Evolutionary conservation across 306 rosid genomes (phyloP).

Genomic region (Vicia villosa): DNA sequence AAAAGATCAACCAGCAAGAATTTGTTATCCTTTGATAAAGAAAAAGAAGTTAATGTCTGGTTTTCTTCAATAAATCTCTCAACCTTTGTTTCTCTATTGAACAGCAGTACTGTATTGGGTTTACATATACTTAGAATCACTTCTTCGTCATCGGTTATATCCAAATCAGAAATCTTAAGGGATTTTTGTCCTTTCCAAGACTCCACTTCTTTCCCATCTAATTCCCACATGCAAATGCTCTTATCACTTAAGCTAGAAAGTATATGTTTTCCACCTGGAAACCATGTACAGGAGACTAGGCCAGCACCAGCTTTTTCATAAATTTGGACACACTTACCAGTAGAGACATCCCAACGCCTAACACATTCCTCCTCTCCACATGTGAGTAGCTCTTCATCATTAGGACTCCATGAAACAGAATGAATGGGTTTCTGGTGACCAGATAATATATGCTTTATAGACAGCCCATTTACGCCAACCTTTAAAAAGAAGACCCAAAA

Average conservation of each 20-base stretch:
- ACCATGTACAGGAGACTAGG: conserved; percentile 88
- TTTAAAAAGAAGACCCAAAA: conserved; percentile 35
- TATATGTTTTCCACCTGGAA: conserved; percentile 81
- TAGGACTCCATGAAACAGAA: conserved; percentile 92
- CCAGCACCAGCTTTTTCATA: conserved; percentile 78
- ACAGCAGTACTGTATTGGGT: conserved; percentile 62
- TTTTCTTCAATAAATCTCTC: conserved; percentile 82
- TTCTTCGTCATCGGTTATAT: conserved; percentile 71
- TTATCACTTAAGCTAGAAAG: conserved; percentile 82
- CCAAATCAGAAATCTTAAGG: conserved; percentile 87
- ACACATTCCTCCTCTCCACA: conserved; percentile 93
- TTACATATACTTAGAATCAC: conserved; percentile 74
- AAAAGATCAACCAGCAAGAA: conserved; percentile 81
- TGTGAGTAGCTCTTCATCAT: conserved; percentile 81
- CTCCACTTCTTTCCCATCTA: conserved; percentile 93
- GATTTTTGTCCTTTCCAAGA: conserved; percentile 90
- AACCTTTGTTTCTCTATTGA: conserved; percentile 74
- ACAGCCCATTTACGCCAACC: conserved; percentile 64
- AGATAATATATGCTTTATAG: conserved; percentile 71
- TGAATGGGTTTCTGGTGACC: conserved; percentile 87
- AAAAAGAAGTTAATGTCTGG: conserved; percentile 80
- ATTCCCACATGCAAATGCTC: conserved; percentile 95
- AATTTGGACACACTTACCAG: conserved; percentile 83
- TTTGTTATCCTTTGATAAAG: conserved; percentile 76
- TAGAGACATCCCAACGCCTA: conserved; percentile 89